phyloP scores from a whole-genome alignment of 2,329 filamentous ascomycete genomes.

The Epichloe uncinata region DNA sequence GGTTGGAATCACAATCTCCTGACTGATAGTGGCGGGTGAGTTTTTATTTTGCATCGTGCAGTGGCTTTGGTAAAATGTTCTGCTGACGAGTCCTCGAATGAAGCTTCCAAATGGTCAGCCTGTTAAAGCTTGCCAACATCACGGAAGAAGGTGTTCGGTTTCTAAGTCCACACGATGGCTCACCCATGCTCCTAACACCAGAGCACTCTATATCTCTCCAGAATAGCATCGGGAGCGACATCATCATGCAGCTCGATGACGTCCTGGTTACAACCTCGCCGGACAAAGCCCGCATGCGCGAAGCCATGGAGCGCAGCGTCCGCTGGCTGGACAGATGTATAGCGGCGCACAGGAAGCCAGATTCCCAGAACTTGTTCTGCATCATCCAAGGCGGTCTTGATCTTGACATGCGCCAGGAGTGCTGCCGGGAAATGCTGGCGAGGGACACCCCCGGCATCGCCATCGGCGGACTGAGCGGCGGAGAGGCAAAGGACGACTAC shows the following conservation, averaged over 20 bases:
- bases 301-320: conserved; percentile 89
- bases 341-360: conserved; percentile 70
- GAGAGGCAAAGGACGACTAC: conserved; percentile 87
- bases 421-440: conserved; percentile 75
- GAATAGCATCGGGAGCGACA: conserved; percentile 95
- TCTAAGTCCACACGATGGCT: conserved; percentile 88
- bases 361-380: conserved; percentile 87
- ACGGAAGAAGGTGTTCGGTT: conserved; percentile 95
- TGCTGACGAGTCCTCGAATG: not conserved
- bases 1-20: conserved; percentile 93
- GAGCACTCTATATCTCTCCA: conserved; percentile 95
- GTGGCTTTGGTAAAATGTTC: not conserved
- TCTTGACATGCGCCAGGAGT: conserved; percentile 69
- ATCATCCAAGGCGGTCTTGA: conserved; percentile 96
- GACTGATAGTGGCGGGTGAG: conserved; percentile 62
- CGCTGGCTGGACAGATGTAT: conserved; percentile 96
- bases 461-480: conserved; percentile 87
- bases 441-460: conserved; percentile 94
- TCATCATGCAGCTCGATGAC: conserved; percentile 99
- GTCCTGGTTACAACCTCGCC: conserved; percentile 94
- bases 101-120: conserved; percentile 98
- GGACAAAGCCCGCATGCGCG: conserved; percentile 73
- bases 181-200: conserved; percentile 90
- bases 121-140: conserved; percentile 82
- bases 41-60: conserved; percentile 8